Evolutionary conservation across 345 rosid genomes (phyloP).

Genomic region (Citrus sinensis): DNA sequence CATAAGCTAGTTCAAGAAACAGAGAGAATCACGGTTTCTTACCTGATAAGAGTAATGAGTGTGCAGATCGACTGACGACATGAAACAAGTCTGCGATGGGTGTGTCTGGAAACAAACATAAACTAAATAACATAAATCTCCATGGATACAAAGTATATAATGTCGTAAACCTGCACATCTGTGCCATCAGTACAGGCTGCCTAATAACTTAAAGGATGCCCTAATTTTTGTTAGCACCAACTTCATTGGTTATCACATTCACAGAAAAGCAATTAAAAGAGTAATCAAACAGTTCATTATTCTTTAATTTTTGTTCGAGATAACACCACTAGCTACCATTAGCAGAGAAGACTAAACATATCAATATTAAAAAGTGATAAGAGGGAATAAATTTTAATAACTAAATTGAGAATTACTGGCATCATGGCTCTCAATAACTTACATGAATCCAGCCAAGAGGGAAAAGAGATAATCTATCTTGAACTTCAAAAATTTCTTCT

Average conservation of each 20-base stretch:
- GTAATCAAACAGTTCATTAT: neutral
- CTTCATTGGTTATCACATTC: neutral
- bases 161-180: neutral
- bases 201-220: neutral
- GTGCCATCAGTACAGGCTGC: neutral
- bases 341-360: neutral
- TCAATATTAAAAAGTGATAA: neutral
- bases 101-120: constrained; percentile 69
- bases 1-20: neutral
- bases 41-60: constrained; percentile 99
- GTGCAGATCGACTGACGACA: constrained; percentile 98
- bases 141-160: neutral
- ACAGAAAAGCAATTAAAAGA: neutral
- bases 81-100: constrained; percentile 95
- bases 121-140: constrained; percentile 12
- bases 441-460: constrained; percentile 98
- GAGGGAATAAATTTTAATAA: neutral
- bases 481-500: constrained; percentile 95
- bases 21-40: constrained; percentile 9
- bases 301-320: neutral
- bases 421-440: constrained; percentile 29
- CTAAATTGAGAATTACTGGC: neutral
- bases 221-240: neutral
- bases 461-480: constrained; percentile 76
- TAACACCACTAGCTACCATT: neutral